Base-by-base conservation (phyloP, 305 asterid species). In the Fraxinus albicans region DNA sequence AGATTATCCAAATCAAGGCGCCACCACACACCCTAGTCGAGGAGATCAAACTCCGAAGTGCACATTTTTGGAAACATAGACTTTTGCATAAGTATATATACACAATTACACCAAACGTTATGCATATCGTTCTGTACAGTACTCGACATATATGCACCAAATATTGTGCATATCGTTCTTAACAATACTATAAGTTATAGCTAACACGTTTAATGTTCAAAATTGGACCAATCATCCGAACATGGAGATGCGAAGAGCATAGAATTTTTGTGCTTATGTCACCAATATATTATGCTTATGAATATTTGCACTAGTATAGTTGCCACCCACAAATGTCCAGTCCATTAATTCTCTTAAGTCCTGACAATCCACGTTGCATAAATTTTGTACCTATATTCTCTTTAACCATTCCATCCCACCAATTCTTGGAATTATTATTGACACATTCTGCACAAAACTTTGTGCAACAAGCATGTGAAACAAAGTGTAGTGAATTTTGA, bases 371-470 rank as follows among this genome's bases (percentile, higher is more conserved):
- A 27, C 36, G 29, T 77, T n/a, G 31, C 90, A 83, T 76, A 73
- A 80, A 83, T 76, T 84, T 38, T 44, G 84, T 85, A 83, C 78
- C 85, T 78, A 73, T 31, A 44, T 53, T 75, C 77, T 65, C 73
- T 53, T 69, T 63, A 13, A 67, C 53, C 73, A 75, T 82, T 33
- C 70, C 74, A 82, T 82, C 82, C 76, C 76, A 70, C 42, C 82
- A 80, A 55, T 80, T 63, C 76, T 80, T 80, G 80, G 76, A 70
- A 38, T 55, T 40, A 58, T 58, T 12, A 40, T 80, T 67, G 79
- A 79, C 79, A 74, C 23, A 12, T 60, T 76, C 65, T 55, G 84
- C 76, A 33, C 27, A 75, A 40, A 44, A 60, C 27, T 17, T 77
- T 35, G 85, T 73, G 42, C 72, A 73, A 77, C 73, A 79, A 69